phyloP scores from a whole-genome alignment of 192 early-diverging fungal genomes.

The Mortierella antarctica region DNA sequence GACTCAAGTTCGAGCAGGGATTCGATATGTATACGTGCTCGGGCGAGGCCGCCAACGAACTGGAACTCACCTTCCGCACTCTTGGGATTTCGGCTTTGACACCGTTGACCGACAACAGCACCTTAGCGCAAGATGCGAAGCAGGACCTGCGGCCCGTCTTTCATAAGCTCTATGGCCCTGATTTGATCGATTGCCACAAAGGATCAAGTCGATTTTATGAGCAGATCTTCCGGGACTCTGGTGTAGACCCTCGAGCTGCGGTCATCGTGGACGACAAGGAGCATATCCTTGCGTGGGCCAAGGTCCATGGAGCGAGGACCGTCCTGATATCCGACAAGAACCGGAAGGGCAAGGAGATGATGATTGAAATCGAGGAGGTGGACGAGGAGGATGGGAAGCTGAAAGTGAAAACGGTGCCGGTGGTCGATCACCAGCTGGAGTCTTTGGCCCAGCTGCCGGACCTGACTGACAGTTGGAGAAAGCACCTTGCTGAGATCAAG shows the following conservation, averaged over 20 bases:
- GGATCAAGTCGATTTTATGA: conserved; percentile 28
- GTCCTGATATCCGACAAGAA: conserved; percentile 37
- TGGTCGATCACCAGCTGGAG: conserved; percentile 32
- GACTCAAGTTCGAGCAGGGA: conserved; percentile 21
- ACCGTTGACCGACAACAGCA: background rate
- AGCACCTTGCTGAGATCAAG: background rate
- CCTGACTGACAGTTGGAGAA: conserved; percentile 20
- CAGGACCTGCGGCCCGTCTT: conserved; percentile 16
- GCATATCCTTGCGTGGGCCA: conserved; percentile 38
- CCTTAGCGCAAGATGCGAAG: background rate
- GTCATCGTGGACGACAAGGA: conserved; percentile 49
- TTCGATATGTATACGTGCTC: conserved; percentile 44
- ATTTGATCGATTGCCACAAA: conserved; percentile 25
- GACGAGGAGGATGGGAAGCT: background rate
- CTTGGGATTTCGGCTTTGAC: conserved; percentile 15
- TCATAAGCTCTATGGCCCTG: conserved; percentile 35
- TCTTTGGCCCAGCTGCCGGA: conserved; percentile 32
- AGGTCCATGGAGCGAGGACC: conserved; percentile 26
- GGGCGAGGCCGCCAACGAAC: conserved; percentile 19
- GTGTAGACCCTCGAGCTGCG: conserved; percentile 17
- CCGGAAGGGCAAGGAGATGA: conserved; percentile 29
- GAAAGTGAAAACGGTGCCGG: conserved; percentile 13
- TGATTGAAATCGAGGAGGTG: conserved; percentile 10
- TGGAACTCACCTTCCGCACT: conserved; percentile 26
- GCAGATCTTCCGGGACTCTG: conserved; percentile 20